phyloP scores from a whole-genome alignment of 2,329 filamentous ascomycete species.

The Pseudopyricularia javanii region DNA sequence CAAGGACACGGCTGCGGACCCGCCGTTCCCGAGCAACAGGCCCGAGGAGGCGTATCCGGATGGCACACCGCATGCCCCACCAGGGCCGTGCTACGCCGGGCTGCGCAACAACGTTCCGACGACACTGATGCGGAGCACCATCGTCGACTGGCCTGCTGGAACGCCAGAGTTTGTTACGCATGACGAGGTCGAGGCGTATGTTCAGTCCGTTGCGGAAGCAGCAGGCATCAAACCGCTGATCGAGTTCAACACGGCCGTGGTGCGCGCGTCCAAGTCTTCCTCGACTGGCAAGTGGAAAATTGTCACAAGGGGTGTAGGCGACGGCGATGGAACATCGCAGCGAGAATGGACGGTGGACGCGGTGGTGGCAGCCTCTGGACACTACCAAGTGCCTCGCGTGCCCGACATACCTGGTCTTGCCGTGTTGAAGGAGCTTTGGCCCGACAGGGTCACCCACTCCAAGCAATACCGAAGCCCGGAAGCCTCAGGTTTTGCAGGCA shows the following conservation, averaged over 20 bases:
- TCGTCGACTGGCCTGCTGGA: conserved; percentile 41
- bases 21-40: conserved; percentile 18
- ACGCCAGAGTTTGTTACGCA: conserved; percentile 50
- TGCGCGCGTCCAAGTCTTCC: conserved; percentile 30
- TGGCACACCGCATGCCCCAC: not conserved
- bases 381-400: conserved; percentile 52
- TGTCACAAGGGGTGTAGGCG: conserved; percentile 25
- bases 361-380: conserved; percentile 53
- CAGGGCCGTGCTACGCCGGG: conserved; percentile 37
- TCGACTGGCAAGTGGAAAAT: conserved; percentile 34
- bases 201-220: conserved; percentile 41
- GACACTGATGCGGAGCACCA: conserved; percentile 28
- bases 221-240: conserved; percentile 37
- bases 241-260: conserved; percentile 47
- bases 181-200: conserved; percentile 41
- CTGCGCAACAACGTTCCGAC: conserved; percentile 68
- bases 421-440: conserved; percentile 41
- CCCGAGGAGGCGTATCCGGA: conserved; percentile 4
- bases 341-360: conserved; percentile 40
- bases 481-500: conserved; percentile 18
- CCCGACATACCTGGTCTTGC: conserved; percentile 47
- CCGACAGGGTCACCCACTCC: conserved; percentile 48
- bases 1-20: conserved; percentile 14
- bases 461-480: conserved; percentile 59
- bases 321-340: not conserved